Percentiles rank a stretch among this genome's conserved stretches.
These are phyloP conservation scores for Hypoxylon rubiginosum DNA, from an alignment of 2,329 filamentous ascomycete species.

Conservation along the genomic window DNA sequence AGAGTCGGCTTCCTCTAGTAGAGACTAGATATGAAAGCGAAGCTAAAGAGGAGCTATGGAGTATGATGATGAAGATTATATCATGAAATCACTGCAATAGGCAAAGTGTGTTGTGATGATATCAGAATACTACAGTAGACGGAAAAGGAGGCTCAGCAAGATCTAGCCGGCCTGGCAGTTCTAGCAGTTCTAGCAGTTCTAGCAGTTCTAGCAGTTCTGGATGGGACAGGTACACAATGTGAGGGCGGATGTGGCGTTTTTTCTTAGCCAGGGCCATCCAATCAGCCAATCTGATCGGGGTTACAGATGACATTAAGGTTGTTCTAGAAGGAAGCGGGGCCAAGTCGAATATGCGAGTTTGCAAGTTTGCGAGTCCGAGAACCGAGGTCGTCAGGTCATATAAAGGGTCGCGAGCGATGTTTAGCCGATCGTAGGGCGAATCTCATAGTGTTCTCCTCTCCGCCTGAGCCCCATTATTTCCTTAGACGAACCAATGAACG, in stretches of 20 bases:
- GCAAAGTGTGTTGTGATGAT: not conserved
- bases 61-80: not conserved
- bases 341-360: not conserved
- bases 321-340: constrained; percentile 36
- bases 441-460: constrained; percentile 32
- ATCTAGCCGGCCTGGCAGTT: too few species aligned
- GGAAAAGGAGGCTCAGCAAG: constrained; percentile 20
- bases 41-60: not conserved
- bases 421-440: constrained; percentile 29
- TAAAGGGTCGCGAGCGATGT: constrained; percentile 4
- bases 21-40: too few species aligned
- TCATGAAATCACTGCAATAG: constrained; percentile 3
- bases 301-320: constrained; percentile 24
- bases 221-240: too few species aligned
- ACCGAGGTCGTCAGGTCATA: not conserved
- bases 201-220: too few species aligned
- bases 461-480: constrained; percentile 18
- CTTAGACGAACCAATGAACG: constrained; percentile 12
- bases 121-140: not conserved
- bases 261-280: constrained; percentile 1
- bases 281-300: constrained; percentile 13
- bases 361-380: not conserved
- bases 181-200: too few species aligned
- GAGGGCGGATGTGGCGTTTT: constrained; percentile 30
- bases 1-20: too few species aligned